Evolutionary conservation across 495 filamentous ascomycete genomes (phyloP).

Genomic region (Aspergillus taichungensis): DNA sequence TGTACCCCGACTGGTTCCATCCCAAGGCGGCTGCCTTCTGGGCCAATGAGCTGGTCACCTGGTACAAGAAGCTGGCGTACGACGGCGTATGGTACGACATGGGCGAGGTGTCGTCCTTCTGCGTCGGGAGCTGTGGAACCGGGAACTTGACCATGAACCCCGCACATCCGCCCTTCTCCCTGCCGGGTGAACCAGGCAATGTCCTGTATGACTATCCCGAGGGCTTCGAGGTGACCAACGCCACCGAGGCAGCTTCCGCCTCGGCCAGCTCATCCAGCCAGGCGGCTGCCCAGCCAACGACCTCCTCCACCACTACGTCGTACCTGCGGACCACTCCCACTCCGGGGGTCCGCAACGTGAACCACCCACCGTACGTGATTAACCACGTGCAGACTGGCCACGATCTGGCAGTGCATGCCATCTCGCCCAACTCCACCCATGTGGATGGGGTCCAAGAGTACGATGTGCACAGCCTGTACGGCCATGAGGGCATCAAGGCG

Average conservation of each 20-base stretch:
- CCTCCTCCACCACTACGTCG: slow-evolving; percentile 29
- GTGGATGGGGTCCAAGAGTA: slow-evolving; percentile 64
- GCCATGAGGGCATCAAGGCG: slow-evolving; percentile 68
- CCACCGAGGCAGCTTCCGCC: slow-evolving; percentile 56
- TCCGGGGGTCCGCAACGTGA: slow-evolving; percentile 62
- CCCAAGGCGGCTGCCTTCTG: slow-evolving; percentile 57
- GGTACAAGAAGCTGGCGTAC: slow-evolving; percentile 48
- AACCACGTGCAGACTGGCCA: slow-evolving; percentile 61
- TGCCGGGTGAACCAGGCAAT: slow-evolving; percentile 58
- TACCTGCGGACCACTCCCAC: slow-evolving; percentile 60
- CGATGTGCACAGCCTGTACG: slow-evolving; percentile 71
- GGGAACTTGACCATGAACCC: slow-evolving; percentile 61
- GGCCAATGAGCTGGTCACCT: slow-evolving; percentile 55
- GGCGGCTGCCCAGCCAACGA: slow-evolving; percentile 33
- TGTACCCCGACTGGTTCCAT: slow-evolving; percentile 56
- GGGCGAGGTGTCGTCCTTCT: slow-evolving; percentile 68
- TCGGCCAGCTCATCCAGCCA: slow-evolving; percentile 45
- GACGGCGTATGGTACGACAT: slow-evolving; percentile 60
- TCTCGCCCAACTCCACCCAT: slow-evolving; percentile 73
- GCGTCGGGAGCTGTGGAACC: slow-evolving; percentile 67
- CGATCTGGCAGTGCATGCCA: slow-evolving; percentile 64
- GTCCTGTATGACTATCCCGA: slow-evolving; percentile 59
- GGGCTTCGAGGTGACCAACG: slow-evolving; percentile 60
- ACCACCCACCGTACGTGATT: slow-evolving; percentile 73
- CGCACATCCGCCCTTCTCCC: slow-evolving; percentile 54